Conservation (phyloP, 345 rosid species). For the Populus euphratica region DNA sequence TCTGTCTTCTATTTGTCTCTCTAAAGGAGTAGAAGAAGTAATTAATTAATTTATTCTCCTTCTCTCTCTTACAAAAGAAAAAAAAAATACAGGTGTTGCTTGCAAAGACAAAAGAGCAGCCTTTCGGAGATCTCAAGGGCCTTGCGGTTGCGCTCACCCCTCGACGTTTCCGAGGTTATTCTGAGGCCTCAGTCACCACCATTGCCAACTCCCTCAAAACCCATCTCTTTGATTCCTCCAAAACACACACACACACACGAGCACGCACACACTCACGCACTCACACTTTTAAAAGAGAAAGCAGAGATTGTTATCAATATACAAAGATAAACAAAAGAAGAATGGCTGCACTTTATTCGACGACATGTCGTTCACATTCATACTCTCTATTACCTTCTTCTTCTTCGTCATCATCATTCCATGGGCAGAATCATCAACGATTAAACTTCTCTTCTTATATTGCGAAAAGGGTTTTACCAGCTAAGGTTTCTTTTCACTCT, state of each 20-base stretch:
- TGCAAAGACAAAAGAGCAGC: conserved; percentile 30
- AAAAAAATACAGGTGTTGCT: not conserved
- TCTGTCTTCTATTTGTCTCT: not conserved
- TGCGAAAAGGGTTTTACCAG: conserved; percentile 23
- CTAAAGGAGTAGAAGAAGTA: too few species aligned
- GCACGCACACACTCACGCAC: not conserved
- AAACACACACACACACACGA: not conserved
- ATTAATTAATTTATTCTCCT: not conserved
- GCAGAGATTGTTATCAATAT: not conserved
- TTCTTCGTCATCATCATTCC: conserved; percentile 25
- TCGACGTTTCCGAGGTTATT: conserved; percentile 60
- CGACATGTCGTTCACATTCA: conserved; percentile 29
- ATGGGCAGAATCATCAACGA: conserved; percentile 28
- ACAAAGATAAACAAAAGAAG: not conserved
- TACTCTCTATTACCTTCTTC: conserved; percentile 22
- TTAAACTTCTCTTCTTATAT: conserved; percentile 34
- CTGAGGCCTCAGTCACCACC: not conserved
- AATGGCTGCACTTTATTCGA: conserved; percentile 65
- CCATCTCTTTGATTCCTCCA: not conserved
- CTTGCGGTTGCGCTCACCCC: conserved; percentile 33
- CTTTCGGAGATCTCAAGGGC: conserved; percentile 87
- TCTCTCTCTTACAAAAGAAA: not conserved
- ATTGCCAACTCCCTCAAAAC: conserved; percentile 1
- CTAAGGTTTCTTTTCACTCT: conserved; percentile 45
- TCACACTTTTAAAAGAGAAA: not conserved